Base-by-base conservation (phyloP, 2,329 filamentous ascomycete species). In the Trichoderma lentiforme region DNA sequence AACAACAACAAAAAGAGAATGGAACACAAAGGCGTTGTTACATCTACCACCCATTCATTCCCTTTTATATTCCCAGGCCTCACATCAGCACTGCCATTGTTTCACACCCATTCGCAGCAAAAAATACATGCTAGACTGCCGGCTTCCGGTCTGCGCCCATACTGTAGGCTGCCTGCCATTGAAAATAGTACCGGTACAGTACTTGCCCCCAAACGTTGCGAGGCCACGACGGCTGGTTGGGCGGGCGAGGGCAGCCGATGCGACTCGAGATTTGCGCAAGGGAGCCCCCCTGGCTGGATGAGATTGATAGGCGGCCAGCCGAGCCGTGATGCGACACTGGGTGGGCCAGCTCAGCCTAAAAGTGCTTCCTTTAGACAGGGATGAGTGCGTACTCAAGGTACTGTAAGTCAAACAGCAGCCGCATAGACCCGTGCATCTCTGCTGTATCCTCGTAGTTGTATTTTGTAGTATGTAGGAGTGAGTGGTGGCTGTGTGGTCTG, bases 271-370 rank as follows among this genome's bases (percentile, higher is more conserved):
- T 36, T 26, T 21, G 66, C 57, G 39, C 66, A 51, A 28, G 57
- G 66, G 43, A 57, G 28, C 15, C 21, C 36, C 47, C 57, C 57
- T 70, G 66, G n/a, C 56, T 53, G 57, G 57, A 24, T 3, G n/a
- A 3, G 47, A 53, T 24, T 70, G 66, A 70, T 70, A 70, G 66
- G 66, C 30, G 28, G 66, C 36, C 66, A 70, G 66, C 66, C 66
- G 66, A 62, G 66, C 39, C 28, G 66, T 43, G 57, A 43, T 70
- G 66, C 57, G 66, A 70, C 66, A 62, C 61, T 62, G 56, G 56
- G 66, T 62, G 66, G 66, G 57, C 36, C 56, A 30, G 56, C 66
- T 34, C 57, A 62, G 66, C 39, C 57, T 53, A 60, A 47, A 34
- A 28, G 30, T 51, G 28, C 66, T 70, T 62, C 53, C 66, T 36